Evolutionary conservation across 371 early-diverging fungal species (phyloP), one percentile per base, ranked within the genome.

Genomic region (Mucor lusitanicus): DNA sequence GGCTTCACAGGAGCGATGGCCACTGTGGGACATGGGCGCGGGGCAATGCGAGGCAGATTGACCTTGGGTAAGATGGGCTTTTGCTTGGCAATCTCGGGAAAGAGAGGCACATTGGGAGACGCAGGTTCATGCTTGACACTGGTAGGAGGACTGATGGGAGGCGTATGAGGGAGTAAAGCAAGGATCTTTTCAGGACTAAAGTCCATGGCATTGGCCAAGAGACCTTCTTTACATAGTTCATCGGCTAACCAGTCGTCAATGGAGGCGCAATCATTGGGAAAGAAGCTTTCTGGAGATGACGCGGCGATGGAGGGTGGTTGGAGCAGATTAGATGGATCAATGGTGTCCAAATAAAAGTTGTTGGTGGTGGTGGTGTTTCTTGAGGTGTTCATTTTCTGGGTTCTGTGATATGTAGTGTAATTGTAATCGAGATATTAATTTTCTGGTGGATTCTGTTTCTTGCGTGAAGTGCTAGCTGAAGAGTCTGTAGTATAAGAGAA

Each of bases 401-500:
- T 46, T 19, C 11, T 40, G 32, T 50, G 40, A 44, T 67, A 25
- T 56, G 13, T 50, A 27, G 63, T 68, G 42, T 58, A 33, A 27
- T 68, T 68, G 57, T 68, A 42, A 60, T 60, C 33, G 59, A 53
- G 28, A 42, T 59, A 54, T 27, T 67, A 61, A 61, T 69, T 57
- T 64, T 48, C 68, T 56, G 63, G 69, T 68, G 58, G 64, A 40
- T 61, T 60, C 50, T 46, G 65, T 69, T 69, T 73, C 59, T 69
- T 69, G 19, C 67, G 63, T 62, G 64, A 53, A 46, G 63, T 59
- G 33, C 67, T 65, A 9, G 73, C 66, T n/a, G 70, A 63, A 44
- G 57, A 53, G 60, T 65, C 70, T 12, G 73, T 72, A 44, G 76
- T 76, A 55, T 67, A 67, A 48, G 76, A 72, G 64, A 72, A 72